phyloP scores from a whole-genome alignment of 163 green algal species.

The Chloromonas sp. region DNA sequence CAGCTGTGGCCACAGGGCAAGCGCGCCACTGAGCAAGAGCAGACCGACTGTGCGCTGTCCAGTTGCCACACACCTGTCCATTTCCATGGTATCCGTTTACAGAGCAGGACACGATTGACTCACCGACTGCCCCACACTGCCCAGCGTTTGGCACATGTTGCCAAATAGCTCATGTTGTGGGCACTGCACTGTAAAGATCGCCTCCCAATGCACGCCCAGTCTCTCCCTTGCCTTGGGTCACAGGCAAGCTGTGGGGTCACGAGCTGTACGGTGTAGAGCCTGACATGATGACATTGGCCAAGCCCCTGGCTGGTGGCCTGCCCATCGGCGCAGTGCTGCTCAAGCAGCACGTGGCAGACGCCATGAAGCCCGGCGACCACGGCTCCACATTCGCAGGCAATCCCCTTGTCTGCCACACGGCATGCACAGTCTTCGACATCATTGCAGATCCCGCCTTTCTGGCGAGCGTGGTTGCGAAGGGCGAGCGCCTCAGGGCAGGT shows the following conservation, averaged over 20 bases:
- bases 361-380: conserved; percentile 91
- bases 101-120: too few species aligned
- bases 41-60: too few species aligned
- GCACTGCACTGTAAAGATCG: too few species aligned
- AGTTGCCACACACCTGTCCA: too few species aligned
- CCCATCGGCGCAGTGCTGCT: conserved; percentile 93
- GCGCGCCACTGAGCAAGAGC: too few species aligned
- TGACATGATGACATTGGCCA: conserved; percentile 96
- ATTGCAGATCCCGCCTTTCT: conserved; percentile 82
- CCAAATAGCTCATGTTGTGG: too few species aligned
- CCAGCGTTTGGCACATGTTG: too few species aligned
- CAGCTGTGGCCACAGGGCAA: too few species aligned
- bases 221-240: conserved; percentile 11
- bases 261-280: conserved; percentile 85
- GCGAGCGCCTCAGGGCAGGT: conserved; percentile 64
- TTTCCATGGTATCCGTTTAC: too few species aligned
- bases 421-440: conserved; percentile 83
- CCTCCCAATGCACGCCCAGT: too few species aligned
- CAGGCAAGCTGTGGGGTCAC: conserved; percentile 89
- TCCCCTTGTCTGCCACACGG: conserved; percentile 86
- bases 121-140: too few species aligned
- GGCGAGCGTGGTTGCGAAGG: conserved; percentile 64
- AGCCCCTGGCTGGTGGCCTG: conserved; percentile 91
- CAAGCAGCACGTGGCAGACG: conserved; percentile 83
- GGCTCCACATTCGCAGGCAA: conserved; percentile 96